Conservation (phyloP, 768 basidiomycete species). For the Suillus tomentosus region DNA sequence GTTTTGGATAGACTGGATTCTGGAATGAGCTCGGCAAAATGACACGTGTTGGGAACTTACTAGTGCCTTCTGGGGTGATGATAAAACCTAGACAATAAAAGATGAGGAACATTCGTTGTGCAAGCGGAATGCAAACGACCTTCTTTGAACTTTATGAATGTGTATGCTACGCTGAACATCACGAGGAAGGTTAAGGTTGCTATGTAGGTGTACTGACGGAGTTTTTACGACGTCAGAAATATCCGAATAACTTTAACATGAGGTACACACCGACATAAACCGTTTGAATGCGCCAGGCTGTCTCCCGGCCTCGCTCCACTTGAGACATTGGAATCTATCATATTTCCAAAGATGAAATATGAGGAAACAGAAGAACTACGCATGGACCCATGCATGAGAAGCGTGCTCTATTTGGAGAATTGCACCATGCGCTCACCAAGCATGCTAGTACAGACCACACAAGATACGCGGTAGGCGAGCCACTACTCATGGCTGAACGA, state of each 20-base stretch:
- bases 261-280: constrained; percentile 78
- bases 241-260: neutral
- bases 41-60: constrained; percentile 14
- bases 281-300: constrained; percentile 87
- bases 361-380: constrained; percentile 68
- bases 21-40: neutral
- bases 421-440: constrained; percentile 47
- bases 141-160: constrained; percentile 71
- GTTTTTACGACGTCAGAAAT: constrained; percentile 18
- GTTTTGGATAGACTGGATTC: constrained; percentile 65
- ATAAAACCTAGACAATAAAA: constrained; percentile 18
- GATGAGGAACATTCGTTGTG: neutral
- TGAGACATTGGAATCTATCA: constrained; percentile 73
- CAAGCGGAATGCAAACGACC: constrained; percentile 38
- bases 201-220: constrained; percentile 75
- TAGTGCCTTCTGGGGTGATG: constrained; percentile 12
- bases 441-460: constrained; percentile 74
- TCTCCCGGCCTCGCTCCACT: constrained; percentile 66
- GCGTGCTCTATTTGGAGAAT: neutral
- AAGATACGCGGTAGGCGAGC: constrained; percentile 73
- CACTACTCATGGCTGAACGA: constrained; percentile 58
- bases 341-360: constrained; percentile 79
- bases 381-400: constrained; percentile 15
- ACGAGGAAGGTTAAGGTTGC: constrained; percentile 66
- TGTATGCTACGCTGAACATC: constrained; percentile 61